These are phyloP conservation scores for Eimeria falciformis DNA, from an alignment of 169 alveolate genomes.

Conservation along the genomic window DNA sequence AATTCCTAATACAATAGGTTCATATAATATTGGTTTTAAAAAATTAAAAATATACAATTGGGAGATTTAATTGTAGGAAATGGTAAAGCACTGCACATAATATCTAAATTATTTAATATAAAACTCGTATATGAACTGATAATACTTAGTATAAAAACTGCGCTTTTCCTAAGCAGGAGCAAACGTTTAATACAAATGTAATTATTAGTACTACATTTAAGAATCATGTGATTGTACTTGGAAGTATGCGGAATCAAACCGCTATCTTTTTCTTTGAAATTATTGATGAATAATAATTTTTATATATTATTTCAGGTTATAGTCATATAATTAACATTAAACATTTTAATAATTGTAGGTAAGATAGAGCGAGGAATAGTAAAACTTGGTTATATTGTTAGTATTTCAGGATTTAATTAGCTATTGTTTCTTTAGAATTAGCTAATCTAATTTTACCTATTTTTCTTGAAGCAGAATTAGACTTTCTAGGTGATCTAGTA, in stretches of 20 bases:
- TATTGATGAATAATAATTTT: too few relatives aligned
- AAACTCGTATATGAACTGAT: constrained; percentile 10
- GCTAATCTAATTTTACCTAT: not conserved
- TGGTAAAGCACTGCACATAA: too few relatives aligned
- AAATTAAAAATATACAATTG: constrained; percentile 58
- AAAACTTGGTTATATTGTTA: constrained; percentile 76
- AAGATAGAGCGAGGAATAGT: constrained; percentile 75
- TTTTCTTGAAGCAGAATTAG: constrained; percentile 29
- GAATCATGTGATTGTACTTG: too few relatives aligned
- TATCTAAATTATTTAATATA: not conserved
- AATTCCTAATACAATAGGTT: constrained; percentile 21
- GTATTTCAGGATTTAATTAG: constrained; percentile 55
- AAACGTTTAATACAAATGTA: too few relatives aligned
- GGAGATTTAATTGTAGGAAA: not conserved
- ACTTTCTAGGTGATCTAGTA: not conserved
- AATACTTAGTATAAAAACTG: too few relatives aligned
- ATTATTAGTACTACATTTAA: too few relatives aligned
- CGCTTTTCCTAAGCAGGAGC: too few relatives aligned
- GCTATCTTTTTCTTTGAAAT: too few relatives aligned
- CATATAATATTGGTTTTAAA: not conserved
- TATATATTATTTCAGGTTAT: not conserved
- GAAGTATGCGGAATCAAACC: too few relatives aligned
- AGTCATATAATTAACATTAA: constrained; percentile 75
- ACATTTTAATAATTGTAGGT: constrained; percentile 62
- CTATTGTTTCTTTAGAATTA: constrained; percentile 36